A percentile compares a stretch with the other conserved stretches of the same genome.
These are phyloP conservation scores for Elaeis oleifera DNA, from an alignment of 202 grass and related monocot species.

Conservation along the genomic window DNA sequence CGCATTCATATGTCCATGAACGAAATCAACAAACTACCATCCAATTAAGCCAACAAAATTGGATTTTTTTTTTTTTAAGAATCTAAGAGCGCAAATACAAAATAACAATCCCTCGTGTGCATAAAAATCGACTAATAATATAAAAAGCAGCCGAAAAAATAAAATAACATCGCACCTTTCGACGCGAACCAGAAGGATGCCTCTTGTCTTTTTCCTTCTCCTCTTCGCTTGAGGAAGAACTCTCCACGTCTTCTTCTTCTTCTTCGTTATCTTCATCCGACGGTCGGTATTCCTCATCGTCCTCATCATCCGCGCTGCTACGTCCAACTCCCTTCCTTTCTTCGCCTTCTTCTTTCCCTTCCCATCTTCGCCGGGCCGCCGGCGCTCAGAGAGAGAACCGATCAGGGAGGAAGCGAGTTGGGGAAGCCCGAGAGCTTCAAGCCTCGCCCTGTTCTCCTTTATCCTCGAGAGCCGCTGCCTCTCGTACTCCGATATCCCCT, in stretches of 20 bases:
- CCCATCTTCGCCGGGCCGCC: neutral
- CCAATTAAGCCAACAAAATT: too few species aligned
- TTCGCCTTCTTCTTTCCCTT: constrained; percentile 15
- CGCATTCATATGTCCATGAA: too few species aligned
- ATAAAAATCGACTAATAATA: neutral
- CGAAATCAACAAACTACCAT: too few species aligned
- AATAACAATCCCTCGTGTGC: too few species aligned
- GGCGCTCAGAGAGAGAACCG: constrained; percentile 12
- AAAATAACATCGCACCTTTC: constrained; percentile 29
- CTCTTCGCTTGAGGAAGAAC: constrained; percentile 21
- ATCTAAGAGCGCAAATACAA: neutral
- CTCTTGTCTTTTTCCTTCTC: constrained; percentile 24
- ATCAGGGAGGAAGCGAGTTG: constrained; percentile 39
- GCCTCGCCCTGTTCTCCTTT: constrained; percentile 60
- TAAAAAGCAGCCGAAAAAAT: neutral
- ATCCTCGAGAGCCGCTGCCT: constrained; percentile 56
- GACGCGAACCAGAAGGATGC: constrained; percentile 30
- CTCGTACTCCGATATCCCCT: constrained; percentile 58
- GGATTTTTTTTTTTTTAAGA: neutral
- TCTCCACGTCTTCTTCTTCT: constrained; percentile 2
- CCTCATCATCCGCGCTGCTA: constrained; percentile 14
- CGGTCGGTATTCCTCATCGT: constrained; percentile 66
- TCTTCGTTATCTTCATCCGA: constrained; percentile 24
- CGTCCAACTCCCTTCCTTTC: constrained; percentile 33
- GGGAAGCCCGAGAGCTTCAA: constrained; percentile 58